Evolutionary conservation across 2,329 filamentous ascomycete genomes (phyloP).

Genomic region (Neurospora sp.): DNA sequence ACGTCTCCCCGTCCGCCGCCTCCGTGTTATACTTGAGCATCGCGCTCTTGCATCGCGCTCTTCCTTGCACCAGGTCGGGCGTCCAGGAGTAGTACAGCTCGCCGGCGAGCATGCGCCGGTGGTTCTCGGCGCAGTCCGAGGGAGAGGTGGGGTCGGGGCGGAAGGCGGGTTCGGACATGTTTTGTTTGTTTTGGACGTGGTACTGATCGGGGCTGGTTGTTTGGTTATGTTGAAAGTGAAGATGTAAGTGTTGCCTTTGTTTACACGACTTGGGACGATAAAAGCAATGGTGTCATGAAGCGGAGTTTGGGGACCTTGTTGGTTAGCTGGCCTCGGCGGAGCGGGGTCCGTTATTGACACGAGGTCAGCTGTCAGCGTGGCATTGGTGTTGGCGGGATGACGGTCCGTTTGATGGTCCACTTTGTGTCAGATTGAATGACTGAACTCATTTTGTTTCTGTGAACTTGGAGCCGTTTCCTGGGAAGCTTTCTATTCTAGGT

Average conservation of each 20-base stretch:
- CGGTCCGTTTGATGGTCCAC: not conserved
- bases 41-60: constrained; percentile 52
- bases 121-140: constrained; percentile 37
- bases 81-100: constrained; percentile 68
- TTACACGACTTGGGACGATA: not conserved
- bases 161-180: not conserved
- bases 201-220: not conserved
- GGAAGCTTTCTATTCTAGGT: not conserved
- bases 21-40: constrained; percentile 52
- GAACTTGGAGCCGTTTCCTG: no score
- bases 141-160: constrained; percentile 3
- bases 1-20: constrained; percentile 35
- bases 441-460: not conserved
- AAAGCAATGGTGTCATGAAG: not conserved
- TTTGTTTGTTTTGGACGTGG: not conserved
- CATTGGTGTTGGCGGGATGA: not conserved
- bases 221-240: no score
- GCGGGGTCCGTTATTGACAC: not conserved
- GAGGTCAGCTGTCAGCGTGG: not conserved
- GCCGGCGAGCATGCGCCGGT: constrained; percentile 49
- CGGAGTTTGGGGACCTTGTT: not conserved
- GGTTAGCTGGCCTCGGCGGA: not conserved
- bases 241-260: not conserved
- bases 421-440: not conserved
- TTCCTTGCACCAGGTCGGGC: constrained; percentile 53